Percentiles rank a stretch among this genome's conserved stretches.
Evolutionary conservation across 2,329 filamentous ascomycete species (phyloP).

Genomic region (Dryadomyces quercivorus): DNA sequence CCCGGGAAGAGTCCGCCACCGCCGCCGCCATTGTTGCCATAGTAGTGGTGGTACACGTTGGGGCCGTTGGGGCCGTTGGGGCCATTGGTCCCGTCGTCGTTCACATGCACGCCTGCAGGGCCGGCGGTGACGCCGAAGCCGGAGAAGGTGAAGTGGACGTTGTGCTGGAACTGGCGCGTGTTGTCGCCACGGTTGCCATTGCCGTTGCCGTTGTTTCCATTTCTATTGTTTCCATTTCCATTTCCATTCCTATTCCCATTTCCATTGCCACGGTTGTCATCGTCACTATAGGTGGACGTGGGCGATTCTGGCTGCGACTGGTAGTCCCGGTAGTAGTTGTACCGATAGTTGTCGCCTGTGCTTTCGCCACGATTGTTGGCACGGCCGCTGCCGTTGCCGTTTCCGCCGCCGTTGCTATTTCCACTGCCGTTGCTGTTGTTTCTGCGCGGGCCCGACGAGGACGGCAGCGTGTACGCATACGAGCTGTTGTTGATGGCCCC

Average conservation of each 20-base stretch:
- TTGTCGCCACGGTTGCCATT: neutral
- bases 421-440: neutral
- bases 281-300: neutral
- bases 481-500: constrained; percentile 4
- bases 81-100: neutral
- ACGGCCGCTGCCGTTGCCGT: neutral
- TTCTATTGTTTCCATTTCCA: neutral
- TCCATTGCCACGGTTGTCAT: neutral
- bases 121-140: neutral
- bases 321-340: constrained; percentile 8
- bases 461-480: constrained; percentile 3
- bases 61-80: neutral
- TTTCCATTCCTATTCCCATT: neutral
- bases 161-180: constrained; percentile 3
- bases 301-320: constrained; percentile 5
- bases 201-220: neutral
- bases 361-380: constrained; percentile 1
- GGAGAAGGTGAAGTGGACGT: constrained; percentile 4
- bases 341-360: constrained; percentile 5
- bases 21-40: neutral
- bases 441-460: neutral
- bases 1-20: neutral
- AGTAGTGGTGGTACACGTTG: neutral
- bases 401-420: neutral
- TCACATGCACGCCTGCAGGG: constrained; percentile 1